Base-by-base conservation (phyloP, 768 basidiomycete genomes). In the Dendrothele bispora region DNA sequence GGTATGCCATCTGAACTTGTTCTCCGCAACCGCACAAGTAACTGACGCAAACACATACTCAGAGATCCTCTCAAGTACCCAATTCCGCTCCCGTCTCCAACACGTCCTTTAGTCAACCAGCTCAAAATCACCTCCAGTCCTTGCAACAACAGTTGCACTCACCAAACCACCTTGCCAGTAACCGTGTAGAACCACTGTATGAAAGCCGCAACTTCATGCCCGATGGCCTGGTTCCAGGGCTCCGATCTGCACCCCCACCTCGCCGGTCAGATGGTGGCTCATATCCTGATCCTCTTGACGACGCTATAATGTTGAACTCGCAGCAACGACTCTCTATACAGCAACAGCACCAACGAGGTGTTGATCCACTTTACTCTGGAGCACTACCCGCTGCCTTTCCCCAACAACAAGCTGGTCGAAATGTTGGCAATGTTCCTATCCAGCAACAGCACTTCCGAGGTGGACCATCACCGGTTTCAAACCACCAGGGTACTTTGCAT, bases 211-310 rank as follows among this genome's bases (percentile, higher is more conserved):
- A 75, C 55, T 92, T 92, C 55, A 78, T 88, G 21, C 87, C 90
- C 8, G 88, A 92, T 65, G 87, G 86, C 24, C 82, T 92, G 80
- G 90, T 92, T 14, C 89, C 91, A 21, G 91, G 89, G 7, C 74
- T 92, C 26, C 83, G 90, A 30, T 76, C 84, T 25, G 76, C 74
- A 30, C 81, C 78, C 39, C 79, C 82, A 35, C 77, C 82, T 46
- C 78, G 86, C 51, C 75, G 86, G 39, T 82, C 86, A 52, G 71
- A 72, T 51, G 67, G 68, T 27, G 65, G 71, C 3, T 67, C 81
- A 46, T 83, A 79, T 56, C 63, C 77, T 29, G 88, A 88, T 25
- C 70, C 75, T 14, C 56, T 80, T 21, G 83, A 85, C 30, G 89
- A 91, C 20, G 62, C 75, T 0, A 56, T 84, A 27, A 79, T 80